phyloP scores from a whole-genome alignment of 2,329 filamentous ascomycete genomes.

The Penicillium digitatum region DNA sequence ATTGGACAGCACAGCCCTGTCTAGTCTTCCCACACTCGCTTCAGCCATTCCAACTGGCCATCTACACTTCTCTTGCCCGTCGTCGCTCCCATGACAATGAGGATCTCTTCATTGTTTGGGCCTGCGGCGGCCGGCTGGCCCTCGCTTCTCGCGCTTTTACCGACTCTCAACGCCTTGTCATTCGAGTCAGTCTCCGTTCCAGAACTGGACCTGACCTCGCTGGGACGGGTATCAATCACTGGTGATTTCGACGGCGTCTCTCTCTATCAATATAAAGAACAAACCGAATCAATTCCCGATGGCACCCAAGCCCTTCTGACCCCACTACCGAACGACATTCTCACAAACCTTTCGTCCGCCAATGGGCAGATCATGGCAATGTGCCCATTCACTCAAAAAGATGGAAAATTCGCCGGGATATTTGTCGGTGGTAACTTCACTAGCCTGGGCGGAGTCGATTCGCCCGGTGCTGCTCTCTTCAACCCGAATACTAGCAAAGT shows the following conservation, averaged over 20 bases:
- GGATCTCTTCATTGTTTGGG: slow-evolving; percentile 44
- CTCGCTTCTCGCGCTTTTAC: slow-evolving; percentile 29
- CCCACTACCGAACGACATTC: slow-evolving; percentile 78
- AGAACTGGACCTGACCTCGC: slow-evolving; percentile 64
- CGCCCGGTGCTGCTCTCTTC: slow-evolving; percentile 75
- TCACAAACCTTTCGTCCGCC: slow-evolving; percentile 68
- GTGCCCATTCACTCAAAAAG: slow-evolving; percentile 68
- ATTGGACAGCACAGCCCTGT: slow-evolving; percentile 9
- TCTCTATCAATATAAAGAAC: slow-evolving; percentile 78
- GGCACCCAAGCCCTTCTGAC: slow-evolving; percentile 77
- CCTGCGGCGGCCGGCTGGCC: slow-evolving; percentile 40
- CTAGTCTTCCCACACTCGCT: slow-evolving; percentile 15
- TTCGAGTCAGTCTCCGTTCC: slow-evolving; percentile 37
- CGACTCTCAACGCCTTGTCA: slow-evolving; percentile 31
- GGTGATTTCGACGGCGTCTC: slow-evolving; percentile 92
- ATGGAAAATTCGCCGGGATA: slow-evolving; percentile 67
- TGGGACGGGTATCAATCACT: slow-evolving; percentile 79
- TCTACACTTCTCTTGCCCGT: slow-evolving; percentile 24
- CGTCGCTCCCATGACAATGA: slow-evolving; percentile 44
- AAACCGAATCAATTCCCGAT: slow-evolving; percentile 62
- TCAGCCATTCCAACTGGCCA: slow-evolving; percentile 8
- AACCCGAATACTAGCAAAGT: slow-evolving; percentile 68
- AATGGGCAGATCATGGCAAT: slow-evolving; percentile 85
- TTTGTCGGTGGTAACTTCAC: slow-evolving; percentile 95
- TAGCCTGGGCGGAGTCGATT: slow-evolving; percentile 71